Percentiles rank a stretch among this genome's conserved stretches.
Evolutionary conservation across 148 eudicot genomes (phyloP).

Genomic region (Cornus florida): DNA sequence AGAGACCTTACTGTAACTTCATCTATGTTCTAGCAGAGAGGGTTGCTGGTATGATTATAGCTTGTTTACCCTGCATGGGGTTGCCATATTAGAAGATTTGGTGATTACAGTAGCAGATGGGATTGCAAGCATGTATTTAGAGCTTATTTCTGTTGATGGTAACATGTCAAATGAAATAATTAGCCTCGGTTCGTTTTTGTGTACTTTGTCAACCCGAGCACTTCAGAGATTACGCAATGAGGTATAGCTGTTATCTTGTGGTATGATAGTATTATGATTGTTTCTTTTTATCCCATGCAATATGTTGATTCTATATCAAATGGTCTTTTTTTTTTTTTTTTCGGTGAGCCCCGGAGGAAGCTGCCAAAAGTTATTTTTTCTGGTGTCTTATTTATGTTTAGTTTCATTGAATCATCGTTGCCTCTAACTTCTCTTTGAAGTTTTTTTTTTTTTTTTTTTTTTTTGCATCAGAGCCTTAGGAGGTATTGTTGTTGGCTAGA

Average conservation of each 20-base stretch:
- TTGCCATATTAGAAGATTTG: conserved; percentile 82
- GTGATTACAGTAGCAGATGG: conserved; percentile 83
- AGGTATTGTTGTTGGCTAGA: not conserved
- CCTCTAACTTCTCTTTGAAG: not conserved
- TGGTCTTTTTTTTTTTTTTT: not conserved
- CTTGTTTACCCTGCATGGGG: conserved; percentile 57
- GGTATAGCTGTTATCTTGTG: conserved; percentile 38
- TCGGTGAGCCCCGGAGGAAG: not conserved
- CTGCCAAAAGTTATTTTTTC: not conserved
- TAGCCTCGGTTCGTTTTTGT: conserved; percentile 64
- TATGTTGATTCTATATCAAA: not conserved
- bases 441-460: too few relatives aligned
- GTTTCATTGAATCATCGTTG: not conserved
- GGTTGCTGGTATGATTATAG: conserved; percentile 56
- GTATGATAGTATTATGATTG: not conserved
- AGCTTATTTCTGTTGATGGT: conserved; percentile 90
- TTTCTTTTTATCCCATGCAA: not conserved
- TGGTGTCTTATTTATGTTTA: not conserved
- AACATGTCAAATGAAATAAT: conserved; percentile 70
- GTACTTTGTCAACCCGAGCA: conserved; percentile 77
- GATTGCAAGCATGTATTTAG: conserved; percentile 83
- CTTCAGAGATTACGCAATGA: conserved; percentile 91
- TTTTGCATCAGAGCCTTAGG: not conserved
- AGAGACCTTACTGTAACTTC: not conserved
- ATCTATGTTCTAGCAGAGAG: conserved; percentile 45